Evolutionary conservation across 257 asterid species (phyloP).

Genomic region (Solanum okadae): DNA sequence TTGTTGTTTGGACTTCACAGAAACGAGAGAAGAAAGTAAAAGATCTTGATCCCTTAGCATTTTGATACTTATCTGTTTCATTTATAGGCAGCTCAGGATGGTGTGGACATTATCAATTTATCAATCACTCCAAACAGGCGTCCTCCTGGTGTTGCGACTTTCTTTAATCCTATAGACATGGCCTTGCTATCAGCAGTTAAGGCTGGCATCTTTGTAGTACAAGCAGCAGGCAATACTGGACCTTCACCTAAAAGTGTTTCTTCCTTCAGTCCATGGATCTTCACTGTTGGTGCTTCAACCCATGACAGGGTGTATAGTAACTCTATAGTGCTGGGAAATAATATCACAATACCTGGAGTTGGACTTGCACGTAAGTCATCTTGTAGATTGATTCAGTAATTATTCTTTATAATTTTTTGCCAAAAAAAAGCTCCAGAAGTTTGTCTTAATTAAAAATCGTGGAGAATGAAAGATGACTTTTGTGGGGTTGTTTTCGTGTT

Average conservation of each 20-base stretch:
- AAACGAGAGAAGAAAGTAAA: neutral
- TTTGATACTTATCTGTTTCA: neutral
- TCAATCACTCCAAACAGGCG: conserved; percentile 97
- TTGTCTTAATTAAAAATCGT: neutral
- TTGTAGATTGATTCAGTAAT: neutral
- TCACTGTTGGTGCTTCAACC: conserved; percentile 89
- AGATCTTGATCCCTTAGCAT: neutral
- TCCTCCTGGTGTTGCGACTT: conserved; percentile 95
- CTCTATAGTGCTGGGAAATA: conserved; percentile 81
- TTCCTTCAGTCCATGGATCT: conserved; percentile 98
- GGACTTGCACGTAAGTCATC: conserved; percentile 91
- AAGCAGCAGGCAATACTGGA: conserved; percentile 98
- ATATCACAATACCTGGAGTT: conserved; percentile 75
- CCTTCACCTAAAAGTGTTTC: conserved; percentile 89
- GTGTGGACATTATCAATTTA: conserved; percentile 88
- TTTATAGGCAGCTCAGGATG: conserved; percentile 90
- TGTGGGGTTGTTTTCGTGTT: neutral
- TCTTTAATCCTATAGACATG: conserved; percentile 98
- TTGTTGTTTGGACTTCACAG: neutral
- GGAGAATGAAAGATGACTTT: neutral
- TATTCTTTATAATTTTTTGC: neutral
- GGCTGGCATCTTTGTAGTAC: conserved; percentile 81
- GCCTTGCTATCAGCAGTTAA: conserved; percentile 86
- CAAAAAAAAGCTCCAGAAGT: neutral
- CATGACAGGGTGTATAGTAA: conserved; percentile 80